phyloP scores from a whole-genome alignment of 1,139 yeast species.

The Suhomyces terraborum region DNA sequence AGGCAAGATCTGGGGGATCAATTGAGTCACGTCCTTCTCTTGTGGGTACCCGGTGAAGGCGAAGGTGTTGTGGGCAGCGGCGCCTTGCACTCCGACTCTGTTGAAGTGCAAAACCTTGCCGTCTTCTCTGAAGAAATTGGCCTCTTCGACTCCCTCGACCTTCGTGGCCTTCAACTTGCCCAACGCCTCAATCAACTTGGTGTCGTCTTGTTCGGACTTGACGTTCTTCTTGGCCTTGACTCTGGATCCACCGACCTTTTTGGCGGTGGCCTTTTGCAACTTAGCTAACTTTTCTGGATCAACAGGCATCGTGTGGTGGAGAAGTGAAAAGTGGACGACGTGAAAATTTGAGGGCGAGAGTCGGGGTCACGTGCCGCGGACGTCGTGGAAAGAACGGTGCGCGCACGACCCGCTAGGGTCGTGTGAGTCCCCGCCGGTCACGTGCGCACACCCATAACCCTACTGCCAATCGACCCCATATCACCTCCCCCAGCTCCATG shows the following conservation, averaged over 20 bases:
- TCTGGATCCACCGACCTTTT: slow-evolving; percentile 90
- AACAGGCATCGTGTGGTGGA: slow-evolving; percentile 59
- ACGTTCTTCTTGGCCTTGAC: slow-evolving; percentile 70
- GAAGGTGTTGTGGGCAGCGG: slow-evolving; percentile 87
- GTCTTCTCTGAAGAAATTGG: slow-evolving; percentile 95
- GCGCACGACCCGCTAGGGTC: background rate
- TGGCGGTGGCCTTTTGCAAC: slow-evolving; percentile 71
- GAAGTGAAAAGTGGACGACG: slow-evolving; percentile 28
- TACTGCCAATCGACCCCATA: too few species aligned
- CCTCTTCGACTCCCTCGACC: slow-evolving; percentile 90
- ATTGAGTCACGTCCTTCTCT: slow-evolving; percentile 89
- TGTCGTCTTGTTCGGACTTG: slow-evolving; percentile 77
- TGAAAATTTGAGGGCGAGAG: slow-evolving; percentile 1
- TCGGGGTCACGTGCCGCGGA: slow-evolving; percentile 1
- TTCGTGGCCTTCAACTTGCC: slow-evolving; percentile 89
- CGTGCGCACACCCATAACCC: slow-evolving; percentile 1
- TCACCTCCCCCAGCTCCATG: background rate
- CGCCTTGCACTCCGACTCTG: slow-evolving; percentile 93
- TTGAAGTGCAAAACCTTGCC: slow-evolving; percentile 95
- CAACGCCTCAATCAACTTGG: slow-evolving; percentile 87
- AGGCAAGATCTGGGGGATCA: slow-evolving; percentile 92
- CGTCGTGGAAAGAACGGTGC: background rate
- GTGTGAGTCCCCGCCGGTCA: background rate
- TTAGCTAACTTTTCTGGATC: slow-evolving; percentile 88
- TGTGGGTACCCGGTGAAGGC: slow-evolving; percentile 96